A percentile compares a stretch with the other conserved stretches of the same genome.
phyloP scores from a whole-genome alignment of 352 stramenopile species.

The Globisporangium echinulatum region DNA sequence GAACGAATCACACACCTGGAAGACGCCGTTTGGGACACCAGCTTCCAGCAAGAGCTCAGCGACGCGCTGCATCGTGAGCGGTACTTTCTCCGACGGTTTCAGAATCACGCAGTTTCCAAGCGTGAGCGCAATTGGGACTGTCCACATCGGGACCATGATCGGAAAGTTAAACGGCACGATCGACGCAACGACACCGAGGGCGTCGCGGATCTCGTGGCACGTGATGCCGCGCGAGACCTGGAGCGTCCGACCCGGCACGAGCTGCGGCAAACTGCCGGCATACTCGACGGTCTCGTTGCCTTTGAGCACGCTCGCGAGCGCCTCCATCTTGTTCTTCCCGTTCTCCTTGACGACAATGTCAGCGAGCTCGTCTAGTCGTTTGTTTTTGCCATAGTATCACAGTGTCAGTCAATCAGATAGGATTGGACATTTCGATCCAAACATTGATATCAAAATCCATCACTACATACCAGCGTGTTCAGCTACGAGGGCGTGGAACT shows the following conservation, averaged over 20 bases:
- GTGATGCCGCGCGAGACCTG: constrained; percentile 87
- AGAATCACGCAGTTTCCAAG: constrained; percentile 96
- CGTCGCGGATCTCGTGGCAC: constrained; percentile 90
- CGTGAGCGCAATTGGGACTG: constrained; percentile 94
- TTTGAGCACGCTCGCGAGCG: constrained; percentile 94
- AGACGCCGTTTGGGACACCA: constrained; percentile 92
- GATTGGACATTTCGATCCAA: background rate
- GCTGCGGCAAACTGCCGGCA: constrained; percentile 89
- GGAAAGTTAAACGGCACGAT: constrained; percentile 98
- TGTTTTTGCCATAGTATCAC: constrained; percentile 1
- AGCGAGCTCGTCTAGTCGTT: constrained; percentile 79
- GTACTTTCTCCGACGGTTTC: constrained; percentile 97
- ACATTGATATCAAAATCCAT: background rate
- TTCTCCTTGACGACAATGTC: constrained; percentile 93
- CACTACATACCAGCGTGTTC: constrained; percentile 55
- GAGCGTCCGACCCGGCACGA: constrained; percentile 86
- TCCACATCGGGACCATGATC: constrained; percentile 98
- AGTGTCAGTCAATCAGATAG: background rate
- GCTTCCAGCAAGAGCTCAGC: constrained; percentile 86
- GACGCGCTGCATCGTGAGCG: constrained; percentile 90
- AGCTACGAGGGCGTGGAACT: constrained; percentile 92
- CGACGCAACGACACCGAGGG: constrained; percentile 89
- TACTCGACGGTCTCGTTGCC: constrained; percentile 98
- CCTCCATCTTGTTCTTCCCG: constrained; percentile 97
- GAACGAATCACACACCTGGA: constrained; percentile 50